Evolutionary conservation across 495 filamentous ascomycete species (phyloP).

Genomic region (Aspergillus hancockii): DNA sequence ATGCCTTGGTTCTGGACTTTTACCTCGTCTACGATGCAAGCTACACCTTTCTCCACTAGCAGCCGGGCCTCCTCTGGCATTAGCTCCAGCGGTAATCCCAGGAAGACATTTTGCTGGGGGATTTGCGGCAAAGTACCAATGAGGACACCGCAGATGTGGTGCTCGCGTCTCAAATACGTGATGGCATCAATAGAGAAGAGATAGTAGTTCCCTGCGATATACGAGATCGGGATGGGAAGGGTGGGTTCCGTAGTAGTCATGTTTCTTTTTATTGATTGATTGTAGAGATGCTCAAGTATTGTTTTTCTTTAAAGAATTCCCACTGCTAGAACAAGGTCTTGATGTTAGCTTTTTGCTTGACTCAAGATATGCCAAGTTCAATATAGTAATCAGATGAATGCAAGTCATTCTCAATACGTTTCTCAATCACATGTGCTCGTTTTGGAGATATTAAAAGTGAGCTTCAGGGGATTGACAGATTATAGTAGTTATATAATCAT

Average conservation of each 20-base stretch:
- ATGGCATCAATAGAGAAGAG: slow-evolving; percentile 85
- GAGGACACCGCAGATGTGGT: slow-evolving; percentile 87
- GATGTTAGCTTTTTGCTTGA: slow-evolving; percentile 19
- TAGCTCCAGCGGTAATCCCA: slow-evolving; percentile 83
- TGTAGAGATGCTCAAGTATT: neutral
- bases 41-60: slow-evolving; percentile 77
- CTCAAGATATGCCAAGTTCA: slow-evolving; percentile 7
- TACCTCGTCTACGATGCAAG: slow-evolving; percentile 76
- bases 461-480: slow-evolving; percentile 93
- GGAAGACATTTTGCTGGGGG: slow-evolving; percentile 92
- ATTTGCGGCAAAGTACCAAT: slow-evolving; percentile 86
- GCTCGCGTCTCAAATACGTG: slow-evolving; percentile 72
- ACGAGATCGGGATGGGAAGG: slow-evolving; percentile 77
- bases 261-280: slow-evolving; percentile 27
- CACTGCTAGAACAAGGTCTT: slow-evolving; percentile 14
- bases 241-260: slow-evolving; percentile 33
- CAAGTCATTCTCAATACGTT: slow-evolving; percentile 51
- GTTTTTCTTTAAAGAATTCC: slow-evolving; percentile 1
- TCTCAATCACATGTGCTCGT: slow-evolving; percentile 52
- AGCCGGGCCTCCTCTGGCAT: slow-evolving; percentile 87
- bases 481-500: slow-evolving; percentile 73
- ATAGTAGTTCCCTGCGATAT: slow-evolving; percentile 78
- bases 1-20: slow-evolving; percentile 64
- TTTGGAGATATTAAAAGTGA: slow-evolving; percentile 44
- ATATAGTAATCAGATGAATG: slow-evolving; percentile 13